Evolutionary conservation across 2,329 filamentous ascomycete species (phyloP).

Genomic region (Furcasterigmium sp.): DNA sequence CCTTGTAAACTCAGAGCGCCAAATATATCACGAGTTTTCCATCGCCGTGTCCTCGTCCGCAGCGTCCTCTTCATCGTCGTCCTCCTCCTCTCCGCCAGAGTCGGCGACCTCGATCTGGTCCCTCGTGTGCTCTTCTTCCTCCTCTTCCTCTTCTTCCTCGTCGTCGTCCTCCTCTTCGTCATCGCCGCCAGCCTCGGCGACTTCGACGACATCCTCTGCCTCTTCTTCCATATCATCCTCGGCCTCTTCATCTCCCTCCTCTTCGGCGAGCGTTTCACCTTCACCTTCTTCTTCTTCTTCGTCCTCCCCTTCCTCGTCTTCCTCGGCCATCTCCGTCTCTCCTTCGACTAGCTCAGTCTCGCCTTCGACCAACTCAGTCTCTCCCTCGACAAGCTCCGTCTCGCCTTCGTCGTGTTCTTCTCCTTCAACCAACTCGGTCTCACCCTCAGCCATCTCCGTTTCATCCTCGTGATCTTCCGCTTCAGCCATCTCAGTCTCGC

Average conservation of each 20-base stretch:
- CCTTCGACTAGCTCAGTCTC: constrained; percentile 5
- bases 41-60: no score
- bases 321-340: constrained; percentile 9
- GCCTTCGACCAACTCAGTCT: constrained; percentile 19
- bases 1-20: no score
- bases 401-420: constrained; percentile 15
- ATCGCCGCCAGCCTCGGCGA: not conserved
- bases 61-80: constrained; percentile 5
- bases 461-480: not conserved
- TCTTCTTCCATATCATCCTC: constrained; percentile 5
- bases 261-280: constrained; percentile 16
- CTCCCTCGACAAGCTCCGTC: constrained; percentile 10
- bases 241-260: constrained; percentile 1
- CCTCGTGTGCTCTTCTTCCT: constrained; percentile 1
- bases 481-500: not conserved
- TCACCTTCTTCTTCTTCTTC: constrained; percentile 20
- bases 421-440: not conserved
- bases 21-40: no score
- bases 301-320: constrained; percentile 11
- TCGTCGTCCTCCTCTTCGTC: constrained; percentile 8
- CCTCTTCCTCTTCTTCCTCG: constrained; percentile 4
- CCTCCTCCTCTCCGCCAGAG: constrained; percentile 1
- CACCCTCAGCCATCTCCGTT: not conserved
- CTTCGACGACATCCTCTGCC: not conserved
- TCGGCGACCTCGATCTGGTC: not conserved